Evolutionary conservation across 805 yeast species (phyloP).

Genomic region (Teunomyces pallodes): DNA sequence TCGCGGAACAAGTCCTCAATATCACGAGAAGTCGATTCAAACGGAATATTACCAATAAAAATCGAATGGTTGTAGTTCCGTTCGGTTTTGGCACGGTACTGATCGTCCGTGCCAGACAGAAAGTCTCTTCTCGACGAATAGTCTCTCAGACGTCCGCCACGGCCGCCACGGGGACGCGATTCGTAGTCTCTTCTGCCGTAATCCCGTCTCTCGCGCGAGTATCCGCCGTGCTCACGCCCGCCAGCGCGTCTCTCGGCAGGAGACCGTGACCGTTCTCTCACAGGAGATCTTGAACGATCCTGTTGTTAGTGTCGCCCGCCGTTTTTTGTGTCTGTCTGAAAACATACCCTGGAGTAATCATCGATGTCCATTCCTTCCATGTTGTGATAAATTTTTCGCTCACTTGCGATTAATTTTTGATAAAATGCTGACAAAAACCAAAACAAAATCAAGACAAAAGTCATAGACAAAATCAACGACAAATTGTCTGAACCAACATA

Average conservation of each 20-base stretch:
- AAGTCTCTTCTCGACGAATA: constrained; percentile 20
- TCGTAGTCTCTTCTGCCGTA: constrained; percentile 3
- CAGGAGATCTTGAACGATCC: constrained; percentile 30
- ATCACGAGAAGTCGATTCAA: constrained; percentile 56
- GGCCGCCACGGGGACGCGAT: constrained; percentile 12
- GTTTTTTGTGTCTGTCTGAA: not conserved
- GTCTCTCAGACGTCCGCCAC: constrained; percentile 7
- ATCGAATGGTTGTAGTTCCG: constrained; percentile 68
- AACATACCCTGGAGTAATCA: constrained; percentile 58
- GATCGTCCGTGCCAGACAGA: constrained; percentile 28
- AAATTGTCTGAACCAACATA: not conserved
- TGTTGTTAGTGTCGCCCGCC: constrained; percentile 7
- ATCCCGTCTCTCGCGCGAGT: constrained; percentile 11
- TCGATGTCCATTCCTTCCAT: constrained; percentile 67
- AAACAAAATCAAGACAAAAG: not conserved
- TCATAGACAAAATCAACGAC: not conserved
- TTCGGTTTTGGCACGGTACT: constrained; percentile 32
- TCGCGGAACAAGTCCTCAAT: constrained; percentile 55
- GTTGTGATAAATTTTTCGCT: constrained; percentile 7
- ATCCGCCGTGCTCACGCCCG: constrained; percentile 5
- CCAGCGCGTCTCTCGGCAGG: not conserved
- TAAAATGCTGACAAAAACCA: not conserved
- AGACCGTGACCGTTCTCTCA: constrained; percentile 17
- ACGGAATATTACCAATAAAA: constrained; percentile 74
- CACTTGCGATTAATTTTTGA: not conserved